phyloP scores from a whole-genome alignment of 495 filamentous ascomycete genomes.

The Penicillium steckii region DNA sequence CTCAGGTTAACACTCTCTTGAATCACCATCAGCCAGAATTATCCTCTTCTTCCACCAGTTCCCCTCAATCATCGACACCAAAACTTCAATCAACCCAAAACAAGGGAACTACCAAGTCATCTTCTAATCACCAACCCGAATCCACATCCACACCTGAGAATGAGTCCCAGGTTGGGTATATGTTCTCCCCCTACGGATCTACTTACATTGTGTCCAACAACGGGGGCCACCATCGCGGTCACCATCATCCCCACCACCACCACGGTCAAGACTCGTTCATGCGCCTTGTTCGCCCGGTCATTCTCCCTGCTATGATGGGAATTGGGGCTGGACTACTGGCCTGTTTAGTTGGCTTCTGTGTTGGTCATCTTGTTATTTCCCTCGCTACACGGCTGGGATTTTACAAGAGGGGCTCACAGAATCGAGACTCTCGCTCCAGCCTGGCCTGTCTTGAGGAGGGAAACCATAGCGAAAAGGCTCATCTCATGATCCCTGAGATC shows the following conservation, averaged over 20 bases:
- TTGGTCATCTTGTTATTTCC: constrained; percentile 36
- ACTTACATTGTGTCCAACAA: constrained; percentile 1
- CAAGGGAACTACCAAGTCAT: not conserved
- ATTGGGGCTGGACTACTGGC: constrained; percentile 38
- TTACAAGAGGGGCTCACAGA: not conserved
- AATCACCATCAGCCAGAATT: constrained; percentile 4
- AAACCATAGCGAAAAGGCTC: constrained; percentile 17
- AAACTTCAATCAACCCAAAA: not conserved
- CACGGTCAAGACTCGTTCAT: constrained; percentile 24
- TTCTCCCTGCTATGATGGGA: constrained; percentile 41
- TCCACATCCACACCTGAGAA: not conserved
- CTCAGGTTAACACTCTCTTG: constrained; percentile 15
- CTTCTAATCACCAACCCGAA: not conserved
- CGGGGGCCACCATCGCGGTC: constrained; percentile 3
- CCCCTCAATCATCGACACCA: not conserved
- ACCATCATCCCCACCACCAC: constrained; percentile 11
- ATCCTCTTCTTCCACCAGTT: not conserved
- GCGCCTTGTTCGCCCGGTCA: constrained; percentile 27
- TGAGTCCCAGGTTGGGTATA: constrained; percentile 8
- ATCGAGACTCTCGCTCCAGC: not conserved
- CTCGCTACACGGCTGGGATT: constrained; percentile 22
- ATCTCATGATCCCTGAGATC: constrained; percentile 10
- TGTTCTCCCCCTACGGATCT: constrained; percentile 20
- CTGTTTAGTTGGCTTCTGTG: constrained; percentile 39
- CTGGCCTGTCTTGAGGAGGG: constrained; percentile 15